These are phyloP conservation scores for Phylloporus sp. DNA, from an alignment of 768 basidiomycete genomes.

Conservation along the genomic window DNA sequence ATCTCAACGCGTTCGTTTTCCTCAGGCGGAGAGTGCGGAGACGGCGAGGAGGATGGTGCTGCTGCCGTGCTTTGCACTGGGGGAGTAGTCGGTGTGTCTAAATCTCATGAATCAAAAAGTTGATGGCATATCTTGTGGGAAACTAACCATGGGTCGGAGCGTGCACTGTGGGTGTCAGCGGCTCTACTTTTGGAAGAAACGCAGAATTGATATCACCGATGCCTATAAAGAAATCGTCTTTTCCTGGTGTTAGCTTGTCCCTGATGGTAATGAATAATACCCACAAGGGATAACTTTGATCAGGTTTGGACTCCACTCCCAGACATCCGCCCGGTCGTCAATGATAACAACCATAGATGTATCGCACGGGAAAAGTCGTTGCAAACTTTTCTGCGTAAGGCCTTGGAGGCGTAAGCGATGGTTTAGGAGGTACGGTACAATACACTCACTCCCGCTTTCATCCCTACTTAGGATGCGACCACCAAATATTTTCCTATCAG, in stretches of 20 bases:
- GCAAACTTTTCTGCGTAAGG: slow-evolving; percentile 86
- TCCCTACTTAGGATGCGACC: slow-evolving; percentile 88
- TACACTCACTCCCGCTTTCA: slow-evolving; percentile 87
- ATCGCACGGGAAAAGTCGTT: slow-evolving; percentile 93
- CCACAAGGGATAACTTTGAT: slow-evolving; percentile 95
- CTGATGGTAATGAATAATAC: slow-evolving; percentile 22
- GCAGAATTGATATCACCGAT: slow-evolving; percentile 98
- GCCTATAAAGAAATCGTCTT: slow-evolving; percentile 97
- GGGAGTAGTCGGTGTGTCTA: slow-evolving; percentile 17
- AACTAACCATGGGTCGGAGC: slow-evolving; percentile 24
- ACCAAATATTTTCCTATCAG: slow-evolving; percentile 79
- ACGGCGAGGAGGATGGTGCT: slow-evolving; percentile 7
- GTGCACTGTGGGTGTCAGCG: slow-evolving; percentile 31
- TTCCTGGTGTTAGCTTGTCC: slow-evolving; percentile 3
- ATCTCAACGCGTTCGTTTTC: slow-evolving; percentile 44
- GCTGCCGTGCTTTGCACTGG: slow-evolving; percentile 18
- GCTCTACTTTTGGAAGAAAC: slow-evolving; percentile 78
- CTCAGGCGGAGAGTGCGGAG: slow-evolving; percentile 26
- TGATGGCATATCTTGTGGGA: not conserved
- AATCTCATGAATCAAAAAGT: slow-evolving; percentile 12
- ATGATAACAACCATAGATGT: slow-evolving; percentile 99
- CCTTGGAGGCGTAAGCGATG: slow-evolving; percentile 42
- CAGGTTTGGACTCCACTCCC: slow-evolving; percentile 96
- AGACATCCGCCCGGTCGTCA: slow-evolving; percentile 97
- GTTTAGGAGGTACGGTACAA: not conserved